Evolutionary conservation across 805 yeast genomes (phyloP), one percentile per base, ranked within the genome.

Genomic region (Dipodascus albidus): DNA sequence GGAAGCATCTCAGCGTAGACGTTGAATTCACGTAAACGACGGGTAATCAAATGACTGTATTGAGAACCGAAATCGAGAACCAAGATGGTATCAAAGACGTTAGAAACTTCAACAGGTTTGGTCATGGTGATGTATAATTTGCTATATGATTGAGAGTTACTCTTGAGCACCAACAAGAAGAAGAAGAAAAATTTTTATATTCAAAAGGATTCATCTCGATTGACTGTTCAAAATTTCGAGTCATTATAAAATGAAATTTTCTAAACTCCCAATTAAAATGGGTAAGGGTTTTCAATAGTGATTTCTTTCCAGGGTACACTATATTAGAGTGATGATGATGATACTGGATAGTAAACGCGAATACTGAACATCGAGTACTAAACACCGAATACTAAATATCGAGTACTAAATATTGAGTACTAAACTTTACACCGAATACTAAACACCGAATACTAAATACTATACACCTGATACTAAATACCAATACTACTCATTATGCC

Each of bases 1-100:
- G 99, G 99, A 59, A 93, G 80, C 99, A 93, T 93, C 75, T 93
- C 99, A 61, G 99, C 98, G 71, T 93, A 93, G 61, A 93, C 91
- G 70, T 93, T 89, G 77, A 90, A 87, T 72, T 93, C 99, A 78
- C 99, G 87, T 63, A 93, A 79, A 74, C 99, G 87, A 74, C 99
- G 85, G 57, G 97, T 90, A 70, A 93, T 89, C 69, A 93, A 74
- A 67, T 93, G 99, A 55, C 96, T 87, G 75, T 93, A 93, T 75
- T 93, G 99, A 57, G 99, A 93, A 58, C 99, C 99, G 67, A 93
- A 93, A 70, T 93, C 99, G 68, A 93, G 80, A 69, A 93, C 97
- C 74, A 93, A 78, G 62, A 93, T 89, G 75, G 99, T 93, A 80
- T 93, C 96, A 73, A 93, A 93, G 57, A 87, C 88, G 63, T 79